Evolutionary conservation across 1,139 yeast genomes (phyloP).

Genomic region (Saccharomyces pastorianus): DNA sequence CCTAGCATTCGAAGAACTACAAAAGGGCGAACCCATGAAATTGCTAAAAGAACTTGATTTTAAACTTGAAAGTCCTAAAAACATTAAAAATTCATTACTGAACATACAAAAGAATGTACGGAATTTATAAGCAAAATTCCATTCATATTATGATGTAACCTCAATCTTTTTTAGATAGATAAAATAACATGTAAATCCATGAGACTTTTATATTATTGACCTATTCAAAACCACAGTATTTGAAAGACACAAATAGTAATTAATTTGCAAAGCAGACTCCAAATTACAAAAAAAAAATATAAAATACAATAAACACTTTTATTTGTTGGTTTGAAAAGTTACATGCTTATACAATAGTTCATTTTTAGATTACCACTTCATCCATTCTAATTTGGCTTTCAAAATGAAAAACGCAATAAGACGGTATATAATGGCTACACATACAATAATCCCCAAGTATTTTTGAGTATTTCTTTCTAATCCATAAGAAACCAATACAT

Average conservation of each 20-base stretch:
- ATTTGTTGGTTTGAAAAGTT: too few relatives aligned
- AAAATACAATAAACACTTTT: too few relatives aligned
- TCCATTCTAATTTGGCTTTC: constrained; percentile 31
- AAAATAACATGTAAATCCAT: not conserved
- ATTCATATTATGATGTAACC: too few relatives aligned
- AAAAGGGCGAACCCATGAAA: constrained; percentile 4
- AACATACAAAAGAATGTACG: constrained; percentile 18
- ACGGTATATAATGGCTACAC: constrained; percentile 35
- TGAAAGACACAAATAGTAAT: not conserved
- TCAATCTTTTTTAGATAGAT: not conserved
- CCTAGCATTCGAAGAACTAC: constrained; percentile 7
- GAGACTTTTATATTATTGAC: not conserved
- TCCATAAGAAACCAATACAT: constrained; percentile 41
- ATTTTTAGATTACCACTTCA: constrained; percentile 12
- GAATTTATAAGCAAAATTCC: constrained; percentile 11
- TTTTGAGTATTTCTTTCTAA: constrained; percentile 32
- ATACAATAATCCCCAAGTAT: constrained; percentile 33
- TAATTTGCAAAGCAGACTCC: too few relatives aligned
- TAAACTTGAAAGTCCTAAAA: constrained; percentile 5
- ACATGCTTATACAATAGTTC: too few relatives aligned
- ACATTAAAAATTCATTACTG: constrained; percentile 9
- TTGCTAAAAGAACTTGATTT: constrained; percentile 10
- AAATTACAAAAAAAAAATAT: not conserved
- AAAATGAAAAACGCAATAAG: constrained; percentile 34
- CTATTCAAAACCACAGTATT: not conserved